Evolutionary conservation across 1,139 yeast genomes (phyloP), one percentile per base, ranked within the genome.

Genomic region (Debaryomyces psychrophilus): DNA sequence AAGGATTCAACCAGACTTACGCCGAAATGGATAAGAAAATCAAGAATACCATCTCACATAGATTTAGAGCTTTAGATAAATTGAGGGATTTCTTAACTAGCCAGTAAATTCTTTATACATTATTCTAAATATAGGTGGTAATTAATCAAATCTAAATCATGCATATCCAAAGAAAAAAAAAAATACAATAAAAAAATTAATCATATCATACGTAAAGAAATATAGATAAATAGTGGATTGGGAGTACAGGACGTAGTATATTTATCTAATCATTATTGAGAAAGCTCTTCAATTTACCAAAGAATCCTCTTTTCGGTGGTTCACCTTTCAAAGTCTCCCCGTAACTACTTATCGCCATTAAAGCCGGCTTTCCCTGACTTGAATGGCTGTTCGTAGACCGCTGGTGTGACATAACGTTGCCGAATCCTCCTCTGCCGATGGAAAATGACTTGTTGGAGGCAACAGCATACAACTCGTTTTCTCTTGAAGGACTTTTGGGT

Each of bases 1-100:
- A 70, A 31, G 95, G 93, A 1, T 76, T 68, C 49, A 68, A 73
- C 15, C 67, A 83, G 61, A 92, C 98, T 0, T 89, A 87, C 62
- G 98, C 98, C n/a, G 97, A 93, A 67, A 83, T 95, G 93, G 83
- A 79, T 47, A 87, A 87, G 59, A 64, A 66, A 4, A 71, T 77
- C 35, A 95, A 95, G 71, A 92, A 93, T 65, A 65, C 78, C 12
- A 87, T 93, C 52, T 86, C 96, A 54, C 99, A 95, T 62, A 78
- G 99, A 60, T 90, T 76, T 59, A 83, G 77, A 64, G 98, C 99
- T 0, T 78, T 93, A 59, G 82, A 75, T 49, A 81, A 87, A 65
- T 77, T 93, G 50, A 81, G 80, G 62, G 80, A 73, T 27, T 88
- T 72, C 57, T 73, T 92, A 50, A 45, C 57, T 28, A 50, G 50